Evolutionary conservation across 805 yeast genomes (phyloP), one percentile per base, ranked within the genome.

Genomic region (Cyberlindnera mrakii): DNA sequence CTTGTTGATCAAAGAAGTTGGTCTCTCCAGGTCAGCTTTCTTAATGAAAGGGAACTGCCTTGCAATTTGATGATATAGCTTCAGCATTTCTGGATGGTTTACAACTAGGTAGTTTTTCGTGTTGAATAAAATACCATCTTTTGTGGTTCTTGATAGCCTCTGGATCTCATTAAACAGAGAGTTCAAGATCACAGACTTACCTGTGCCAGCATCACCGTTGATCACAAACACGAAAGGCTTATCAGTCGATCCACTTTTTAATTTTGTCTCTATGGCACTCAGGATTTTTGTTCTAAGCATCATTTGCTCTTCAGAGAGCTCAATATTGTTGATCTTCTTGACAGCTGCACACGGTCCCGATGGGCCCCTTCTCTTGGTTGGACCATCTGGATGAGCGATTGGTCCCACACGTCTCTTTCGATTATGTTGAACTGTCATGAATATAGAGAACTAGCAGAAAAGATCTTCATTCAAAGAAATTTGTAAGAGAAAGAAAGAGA

Each of bases 161-260:
- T 71, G 75, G 14, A 70, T 58, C 14, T 69, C 71, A 43, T 71
- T 68, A 51, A 71, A 70, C 20, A 71, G 37, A 6, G 72, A 53
- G 42, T 71, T 71, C 42, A 71, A 50, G 9, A 71, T 60, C 3
- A 68, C 74, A 14, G 71, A 64, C 47, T 71, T 71, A 11, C 76
- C 76, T 0, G 76, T 71, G 19, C 76, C 76, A 6, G 75, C 75
- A 55, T 69, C 73, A 39, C 76, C 76, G 46, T 69, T 64, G 39
- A 71, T 68, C 1, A 70, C 68, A 50, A 63, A 70, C 48, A 67
- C 59, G 0, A 71, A 57, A 1, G 70, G 56, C 32, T 42, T 49
- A 25, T 44, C 48, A 3, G 39, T n/a, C 9, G 34, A 3, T 15
- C 39, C 33, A 1, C 44, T 37, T 2, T 39, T 30, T 10, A 70